These are phyloP conservation scores for Acanthamoeba castellanii DNA, from an alignment of 208 protist genomes.

Conservation along the genomic window DNA sequence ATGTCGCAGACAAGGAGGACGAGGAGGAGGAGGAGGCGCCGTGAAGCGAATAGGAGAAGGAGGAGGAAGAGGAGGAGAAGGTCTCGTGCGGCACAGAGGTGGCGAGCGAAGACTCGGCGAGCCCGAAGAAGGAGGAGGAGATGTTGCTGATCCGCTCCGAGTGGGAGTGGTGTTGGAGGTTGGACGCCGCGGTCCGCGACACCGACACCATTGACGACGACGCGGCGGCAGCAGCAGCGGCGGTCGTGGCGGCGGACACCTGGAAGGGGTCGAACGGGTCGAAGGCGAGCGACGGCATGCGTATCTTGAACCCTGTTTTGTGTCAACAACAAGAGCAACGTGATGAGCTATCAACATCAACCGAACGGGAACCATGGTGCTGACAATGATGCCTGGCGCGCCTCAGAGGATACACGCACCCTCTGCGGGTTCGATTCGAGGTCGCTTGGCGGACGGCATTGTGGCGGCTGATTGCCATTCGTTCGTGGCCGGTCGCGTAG, in stretches of 20 bases:
- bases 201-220: neutral
- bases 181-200: neutral
- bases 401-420: neutral
- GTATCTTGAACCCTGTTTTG: constrained; percentile 43
- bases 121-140: constrained; percentile 34
- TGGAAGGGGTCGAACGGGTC: constrained; percentile 3
- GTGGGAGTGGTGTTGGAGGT: neutral
- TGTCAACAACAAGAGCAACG: neutral
- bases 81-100: neutral
- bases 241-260: neutral
- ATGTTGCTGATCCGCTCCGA: constrained; percentile 63
- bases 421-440: neutral
- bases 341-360: neutral
- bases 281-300: neutral
- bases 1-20: neutral
- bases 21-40: neutral
- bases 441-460: neutral
- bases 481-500: neutral
- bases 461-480: constrained; percentile 16
- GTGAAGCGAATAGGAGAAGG: neutral
- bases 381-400: neutral
- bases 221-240: neutral
- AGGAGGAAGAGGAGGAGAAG: neutral
- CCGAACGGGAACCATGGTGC: neutral
- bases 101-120: neutral